phyloP scores from a whole-genome alignment of 805 yeast species.

The Yamadazyma akitaensis region DNA sequence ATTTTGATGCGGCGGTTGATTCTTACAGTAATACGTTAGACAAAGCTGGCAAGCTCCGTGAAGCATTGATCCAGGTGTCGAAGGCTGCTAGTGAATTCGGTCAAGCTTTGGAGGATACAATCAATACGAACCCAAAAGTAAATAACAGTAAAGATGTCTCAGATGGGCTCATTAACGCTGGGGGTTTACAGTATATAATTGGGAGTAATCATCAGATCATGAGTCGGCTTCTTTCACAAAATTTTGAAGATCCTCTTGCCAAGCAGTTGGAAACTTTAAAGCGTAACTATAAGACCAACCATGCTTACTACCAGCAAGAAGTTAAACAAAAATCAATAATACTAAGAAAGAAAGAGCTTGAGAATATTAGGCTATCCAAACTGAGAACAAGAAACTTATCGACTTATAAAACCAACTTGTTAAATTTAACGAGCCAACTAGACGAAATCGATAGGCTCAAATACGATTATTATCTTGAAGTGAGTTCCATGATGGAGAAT shows the following conservation, averaged over 20 bases:
- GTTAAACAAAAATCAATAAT: constrained; percentile 50
- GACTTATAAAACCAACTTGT: constrained; percentile 63
- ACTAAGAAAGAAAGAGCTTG: constrained; percentile 59
- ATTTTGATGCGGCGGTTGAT: constrained; percentile 48
- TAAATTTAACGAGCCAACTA: constrained; percentile 66
- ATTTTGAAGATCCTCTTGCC: constrained; percentile 53
- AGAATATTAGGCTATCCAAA: constrained; percentile 56
- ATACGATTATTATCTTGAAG: constrained; percentile 67
- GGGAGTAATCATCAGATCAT: constrained; percentile 76
- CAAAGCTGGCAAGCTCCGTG: constrained; percentile 46
- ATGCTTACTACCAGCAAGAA: constrained; percentile 50
- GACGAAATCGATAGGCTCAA: constrained; percentile 77
- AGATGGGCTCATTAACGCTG: constrained; percentile 65
- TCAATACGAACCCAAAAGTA: constrained; percentile 26
- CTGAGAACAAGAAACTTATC: constrained; percentile 61
- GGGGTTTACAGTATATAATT: constrained; percentile 72
- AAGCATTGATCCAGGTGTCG: constrained; percentile 47
- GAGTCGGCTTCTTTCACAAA: constrained; percentile 51
- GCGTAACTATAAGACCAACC: constrained; percentile 43
- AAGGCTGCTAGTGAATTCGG: constrained; percentile 71
- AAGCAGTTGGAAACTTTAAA: constrained; percentile 45
- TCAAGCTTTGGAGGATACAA: constrained; percentile 52
- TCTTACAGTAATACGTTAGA: constrained; percentile 46
- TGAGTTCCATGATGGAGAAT: constrained; percentile 55
- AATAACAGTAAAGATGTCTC: constrained; percentile 30